Base-by-base conservation (phyloP, 345 rosid species). In the Euphorbia pulcherrima region DNA sequence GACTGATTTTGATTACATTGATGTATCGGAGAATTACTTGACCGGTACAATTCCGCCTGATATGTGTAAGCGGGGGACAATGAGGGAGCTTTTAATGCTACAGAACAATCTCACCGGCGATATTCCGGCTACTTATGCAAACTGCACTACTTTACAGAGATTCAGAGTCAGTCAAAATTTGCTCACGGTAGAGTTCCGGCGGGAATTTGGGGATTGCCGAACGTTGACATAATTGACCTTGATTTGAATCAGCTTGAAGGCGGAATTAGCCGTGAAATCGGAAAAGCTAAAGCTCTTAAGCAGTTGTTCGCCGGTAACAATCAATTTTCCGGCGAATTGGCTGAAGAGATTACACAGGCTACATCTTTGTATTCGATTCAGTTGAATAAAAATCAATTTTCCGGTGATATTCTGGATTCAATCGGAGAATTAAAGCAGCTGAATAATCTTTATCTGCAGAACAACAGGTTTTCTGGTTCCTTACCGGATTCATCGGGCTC, bases 181-280 rank as follows among this genome's bases (percentile, higher is more conserved):
- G 0, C 87, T 93, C 2, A 89, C 0, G 98, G 98, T 20, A 70
- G 67, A 0, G 84, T 93, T 53, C 98, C 98, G 0, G 56, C 86
- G 0, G 91, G 96, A 14, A 81, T 93, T 27, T 90, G 97, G 96
- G 96, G 97, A 2, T 78, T 93, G 67, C 96, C 98, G 0, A 9
- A 65, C 14, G 73, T 84, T 39, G 76, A 75, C 53, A 87, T 90
- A 21, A 83, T 93, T 47, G 98, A 93, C 74, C 39, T 90, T 58
- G 74, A 79, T 1, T 52, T 51, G 66, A 93, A 93, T 61, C 78
- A 77, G 46, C 47, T 93, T 62, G 76, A 85, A 67, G 97, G 98
- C 48, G 62, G 83, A 0, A 77, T 93, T 30, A 80, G 88, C 4
- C 54, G 82, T 1, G 89, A 85, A 72, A 80, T 93, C 17, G 79